Evolutionary conservation across 1,284 basidiomycete species (phyloP).

Genomic region (Cutaneotrichosporon daszewskae): DNA sequence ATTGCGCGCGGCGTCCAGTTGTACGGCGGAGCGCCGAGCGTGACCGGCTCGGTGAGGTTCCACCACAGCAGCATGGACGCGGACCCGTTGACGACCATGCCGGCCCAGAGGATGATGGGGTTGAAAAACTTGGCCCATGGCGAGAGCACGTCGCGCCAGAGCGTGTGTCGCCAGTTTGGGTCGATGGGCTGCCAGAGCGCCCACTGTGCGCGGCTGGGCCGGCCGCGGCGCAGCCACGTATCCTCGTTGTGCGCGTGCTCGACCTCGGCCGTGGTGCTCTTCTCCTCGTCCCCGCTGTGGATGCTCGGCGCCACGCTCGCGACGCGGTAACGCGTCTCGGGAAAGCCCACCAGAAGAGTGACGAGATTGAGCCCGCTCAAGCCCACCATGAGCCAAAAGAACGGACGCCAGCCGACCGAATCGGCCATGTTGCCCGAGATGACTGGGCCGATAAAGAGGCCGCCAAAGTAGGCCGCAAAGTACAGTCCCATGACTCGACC

Average conservation of each 20-base stretch:
- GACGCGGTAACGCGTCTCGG: constrained; percentile 8
- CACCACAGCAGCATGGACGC: constrained; percentile 13
- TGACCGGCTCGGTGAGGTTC: constrained; percentile 8
- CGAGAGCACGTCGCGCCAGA: constrained; percentile 10
- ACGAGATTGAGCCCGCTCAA: constrained; percentile 5
- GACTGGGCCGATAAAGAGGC: constrained; percentile 14
- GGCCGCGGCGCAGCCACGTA: background rate
- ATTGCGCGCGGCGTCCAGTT: constrained; percentile 5
- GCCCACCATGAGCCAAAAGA: constrained; percentile 9
- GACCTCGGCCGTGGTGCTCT: background rate
- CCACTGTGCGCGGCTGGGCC: constrained; percentile 2
- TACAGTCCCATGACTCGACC: constrained; percentile 13
- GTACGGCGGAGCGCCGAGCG: constrained; percentile 5
- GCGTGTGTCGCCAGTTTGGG: constrained; percentile 8
- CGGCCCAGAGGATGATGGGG: constrained; percentile 17
- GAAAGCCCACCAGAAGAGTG: constrained; percentile 6
- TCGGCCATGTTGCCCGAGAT: constrained; percentile 11
- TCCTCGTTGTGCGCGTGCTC: background rate
- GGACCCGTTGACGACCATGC: constrained; percentile 3
- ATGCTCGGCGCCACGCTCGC: background rate
- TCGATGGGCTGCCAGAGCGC: constrained; percentile 12
- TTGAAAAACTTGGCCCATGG: constrained; percentile 14
- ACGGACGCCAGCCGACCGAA: constrained; percentile 9
- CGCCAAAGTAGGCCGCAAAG: constrained; percentile 12
- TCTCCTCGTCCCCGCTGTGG: background rate